A percentile compares a stretch with the other conserved stretches of the same genome.
Conservation (phyloP, 2,329 filamentous ascomycete genomes). For the Sporothrix humicola region DNA sequence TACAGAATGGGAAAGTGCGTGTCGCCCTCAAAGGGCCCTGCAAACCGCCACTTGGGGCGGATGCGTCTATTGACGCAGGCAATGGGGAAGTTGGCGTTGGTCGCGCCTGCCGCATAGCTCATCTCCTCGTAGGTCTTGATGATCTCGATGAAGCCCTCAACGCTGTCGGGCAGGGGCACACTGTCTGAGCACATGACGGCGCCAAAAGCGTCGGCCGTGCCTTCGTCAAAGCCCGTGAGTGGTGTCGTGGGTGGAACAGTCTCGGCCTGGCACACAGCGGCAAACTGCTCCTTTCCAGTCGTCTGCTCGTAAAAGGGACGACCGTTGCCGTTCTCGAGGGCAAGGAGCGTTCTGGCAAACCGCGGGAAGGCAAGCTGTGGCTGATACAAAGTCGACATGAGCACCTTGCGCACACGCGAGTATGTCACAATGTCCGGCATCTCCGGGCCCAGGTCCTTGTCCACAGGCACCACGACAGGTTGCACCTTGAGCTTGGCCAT, state of each 20-base stretch:
- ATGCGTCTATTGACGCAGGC: constrained; percentile 49
- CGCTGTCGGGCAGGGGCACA: constrained; percentile 43
- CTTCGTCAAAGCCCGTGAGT: constrained; percentile 43
- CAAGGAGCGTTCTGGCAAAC: constrained; percentile 53
- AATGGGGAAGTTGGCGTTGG: constrained; percentile 51
- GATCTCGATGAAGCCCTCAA: constrained; percentile 46
- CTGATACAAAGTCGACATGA: constrained; percentile 52
- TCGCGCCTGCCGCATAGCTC: constrained; percentile 52
- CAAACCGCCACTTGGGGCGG: constrained; percentile 50
- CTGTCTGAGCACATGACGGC: constrained; percentile 56
- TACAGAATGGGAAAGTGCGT: constrained; percentile 54
- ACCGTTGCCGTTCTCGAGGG: constrained; percentile 53
- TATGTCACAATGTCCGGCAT: constrained; percentile 59
- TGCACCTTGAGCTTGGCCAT: constrained; percentile 49
- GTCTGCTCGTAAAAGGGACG: constrained; percentile 49
- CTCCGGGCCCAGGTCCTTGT: constrained; percentile 43
- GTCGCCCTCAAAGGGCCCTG: constrained; percentile 41
- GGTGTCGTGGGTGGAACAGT: constrained; percentile 45
- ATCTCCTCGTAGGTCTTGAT: constrained; percentile 45
- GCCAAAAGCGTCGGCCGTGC: constrained; percentile 51
- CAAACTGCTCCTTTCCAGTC: constrained; percentile 32
- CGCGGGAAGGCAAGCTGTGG: constrained; percentile 51
- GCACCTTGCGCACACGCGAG: constrained; percentile 53
- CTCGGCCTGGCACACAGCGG: constrained; percentile 44
- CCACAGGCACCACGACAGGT: constrained; percentile 52